Evolutionary conservation across 2,329 filamentous ascomycete genomes (phyloP).

Genomic region (Drechmeria coniospora): DNA sequence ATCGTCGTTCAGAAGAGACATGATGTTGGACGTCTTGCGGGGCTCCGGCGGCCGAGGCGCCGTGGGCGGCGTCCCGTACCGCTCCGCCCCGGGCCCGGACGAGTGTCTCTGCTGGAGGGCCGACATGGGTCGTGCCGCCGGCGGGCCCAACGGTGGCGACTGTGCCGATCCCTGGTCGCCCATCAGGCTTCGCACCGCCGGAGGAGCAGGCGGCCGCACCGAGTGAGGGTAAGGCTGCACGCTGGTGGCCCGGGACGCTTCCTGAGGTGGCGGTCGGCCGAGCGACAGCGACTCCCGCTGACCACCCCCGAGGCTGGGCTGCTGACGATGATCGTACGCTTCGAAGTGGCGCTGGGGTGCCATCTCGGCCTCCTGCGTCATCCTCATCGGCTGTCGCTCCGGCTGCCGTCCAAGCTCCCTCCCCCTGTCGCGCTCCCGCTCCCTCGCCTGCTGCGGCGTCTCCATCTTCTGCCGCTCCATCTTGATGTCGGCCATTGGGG

Average conservation of each 20-base stretch:
- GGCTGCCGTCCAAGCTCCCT: slow-evolving; percentile 13
- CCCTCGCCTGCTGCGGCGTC: slow-evolving; percentile 9
- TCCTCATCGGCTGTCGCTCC: slow-evolving; percentile 16
- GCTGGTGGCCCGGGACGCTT: slow-evolving; percentile 25
- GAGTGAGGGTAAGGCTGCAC: slow-evolving; percentile 15
- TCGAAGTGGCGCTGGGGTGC: slow-evolving; percentile 27
- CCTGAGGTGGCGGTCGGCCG: slow-evolving; percentile 23
- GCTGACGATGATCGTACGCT: slow-evolving; percentile 23
- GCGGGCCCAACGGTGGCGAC: slow-evolving; percentile 24
- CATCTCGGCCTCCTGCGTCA: slow-evolving; percentile 37
- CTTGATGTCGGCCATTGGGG: slow-evolving; percentile 18
- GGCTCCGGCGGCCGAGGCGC: slow-evolving; percentile 28
- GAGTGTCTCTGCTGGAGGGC: slow-evolving; percentile 20
- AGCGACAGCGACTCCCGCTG: slow-evolving; percentile 26
- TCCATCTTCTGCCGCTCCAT: slow-evolving; percentile 18
- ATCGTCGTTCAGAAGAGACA: slow-evolving; percentile 48
- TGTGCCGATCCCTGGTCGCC: slow-evolving; percentile 21
- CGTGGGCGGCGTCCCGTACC: slow-evolving; percentile 12
- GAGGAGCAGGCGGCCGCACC: slow-evolving; percentile 21
- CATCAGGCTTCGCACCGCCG: slow-evolving; percentile 24
- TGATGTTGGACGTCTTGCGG: slow-evolving; percentile 47
- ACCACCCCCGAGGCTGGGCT: slow-evolving; percentile 20
- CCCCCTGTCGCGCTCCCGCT: slow-evolving; percentile 13
- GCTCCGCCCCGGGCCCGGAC: slow-evolving; percentile 14
- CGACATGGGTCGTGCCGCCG: slow-evolving; percentile 21